Conservation (phyloP, 1,284 basidiomycete species). For the Cryptococcus jaspeensis region DNA sequence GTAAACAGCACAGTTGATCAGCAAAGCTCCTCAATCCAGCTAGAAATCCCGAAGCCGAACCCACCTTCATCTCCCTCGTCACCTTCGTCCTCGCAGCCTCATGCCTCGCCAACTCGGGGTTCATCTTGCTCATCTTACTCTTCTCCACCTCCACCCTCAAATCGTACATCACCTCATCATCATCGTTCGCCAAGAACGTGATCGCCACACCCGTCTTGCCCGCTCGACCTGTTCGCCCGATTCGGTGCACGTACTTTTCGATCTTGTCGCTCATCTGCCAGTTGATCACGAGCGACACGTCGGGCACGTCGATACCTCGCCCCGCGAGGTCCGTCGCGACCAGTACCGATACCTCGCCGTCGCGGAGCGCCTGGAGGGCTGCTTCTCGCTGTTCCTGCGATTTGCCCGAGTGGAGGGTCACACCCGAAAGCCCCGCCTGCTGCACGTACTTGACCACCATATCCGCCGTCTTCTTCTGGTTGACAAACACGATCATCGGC, state of each 20-base stretch:
- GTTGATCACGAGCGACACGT: slow-evolving; percentile 83
- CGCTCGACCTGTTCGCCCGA: slow-evolving; percentile 96
- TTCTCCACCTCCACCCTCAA: slow-evolving; percentile 72
- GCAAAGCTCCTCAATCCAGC: background rate
- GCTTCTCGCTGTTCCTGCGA: slow-evolving; percentile 96
- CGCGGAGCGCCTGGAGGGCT: slow-evolving; percentile 78
- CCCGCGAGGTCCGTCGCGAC: slow-evolving; percentile 98
- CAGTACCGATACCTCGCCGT: slow-evolving; percentile 77
- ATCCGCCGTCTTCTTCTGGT: slow-evolving; percentile 98
- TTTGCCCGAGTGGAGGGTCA: slow-evolving; percentile 94
- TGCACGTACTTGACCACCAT: slow-evolving; percentile 89
- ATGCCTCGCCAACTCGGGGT: slow-evolving; percentile 81
- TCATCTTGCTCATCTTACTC: slow-evolving; percentile 85
- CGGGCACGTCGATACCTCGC: slow-evolving; percentile 96
- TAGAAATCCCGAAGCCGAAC: background rate
- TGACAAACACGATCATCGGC: slow-evolving; percentile 98
- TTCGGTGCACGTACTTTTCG: slow-evolving; percentile 84
- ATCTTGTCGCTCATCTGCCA: slow-evolving; percentile 96
- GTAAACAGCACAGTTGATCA: background rate
- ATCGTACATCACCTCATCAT: slow-evolving; percentile 94
- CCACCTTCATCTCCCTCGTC: slow-evolving; percentile 79
- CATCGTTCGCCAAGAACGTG: slow-evolving; percentile 92
- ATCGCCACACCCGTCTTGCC: slow-evolving; percentile 90
- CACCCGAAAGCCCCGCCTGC: slow-evolving; percentile 75
- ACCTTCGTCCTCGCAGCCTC: slow-evolving; percentile 85